Percentiles rank a stretch among this genome's conserved stretches.
Evolutionary conservation across 495 filamentous ascomycete species (phyloP).

Genomic region (Aspergillus cavernicola): DNA sequence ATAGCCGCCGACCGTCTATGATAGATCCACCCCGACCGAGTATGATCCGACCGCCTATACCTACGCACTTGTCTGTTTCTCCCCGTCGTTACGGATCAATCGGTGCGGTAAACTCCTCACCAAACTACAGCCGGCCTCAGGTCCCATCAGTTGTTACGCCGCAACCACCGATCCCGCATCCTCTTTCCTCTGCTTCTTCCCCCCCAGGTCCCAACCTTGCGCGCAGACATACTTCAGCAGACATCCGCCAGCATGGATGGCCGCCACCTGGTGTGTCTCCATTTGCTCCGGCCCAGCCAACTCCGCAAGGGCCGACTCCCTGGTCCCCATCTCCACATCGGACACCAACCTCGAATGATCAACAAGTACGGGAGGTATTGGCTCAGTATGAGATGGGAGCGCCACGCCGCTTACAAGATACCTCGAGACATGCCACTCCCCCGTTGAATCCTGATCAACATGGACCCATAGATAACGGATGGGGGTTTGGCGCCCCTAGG

Average conservation of each 20-base stretch:
- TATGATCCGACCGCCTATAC: conserved; percentile 65
- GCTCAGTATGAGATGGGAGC: conserved; percentile 75
- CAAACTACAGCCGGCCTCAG: conserved; percentile 60
- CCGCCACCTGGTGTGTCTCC: conserved; percentile 64
- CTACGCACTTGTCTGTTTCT: conserved; percentile 71
- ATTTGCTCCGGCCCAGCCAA: conserved; percentile 40
- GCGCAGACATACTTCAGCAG: conserved; percentile 90
- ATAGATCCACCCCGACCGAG: conserved; percentile 25
- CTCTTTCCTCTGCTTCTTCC: conserved; percentile 69
- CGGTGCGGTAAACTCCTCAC: conserved; percentile 66
- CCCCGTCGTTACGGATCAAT: conserved; percentile 85
- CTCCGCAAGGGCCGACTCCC: conserved; percentile 53
- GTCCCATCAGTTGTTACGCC: conserved; percentile 65
- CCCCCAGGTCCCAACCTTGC: conserved; percentile 69
- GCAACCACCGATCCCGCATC: conserved; percentile 66
- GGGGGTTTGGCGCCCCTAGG: conserved; percentile 49
- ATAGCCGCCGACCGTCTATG: conserved; percentile 65
- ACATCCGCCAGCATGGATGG: conserved; percentile 91
- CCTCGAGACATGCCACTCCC: conserved; percentile 71
- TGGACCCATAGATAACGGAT: conserved; percentile 52
- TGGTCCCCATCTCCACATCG: conserved; percentile 87
- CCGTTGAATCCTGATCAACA: conserved; percentile 53
- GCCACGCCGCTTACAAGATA: conserved; percentile 50
- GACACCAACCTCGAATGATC: conserved; percentile 61
- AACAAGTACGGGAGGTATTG: conserved; percentile 76